phyloP scores from a whole-genome alignment of 2,329 filamentous ascomycete genomes.

The Dactylellina leptospora region DNA sequence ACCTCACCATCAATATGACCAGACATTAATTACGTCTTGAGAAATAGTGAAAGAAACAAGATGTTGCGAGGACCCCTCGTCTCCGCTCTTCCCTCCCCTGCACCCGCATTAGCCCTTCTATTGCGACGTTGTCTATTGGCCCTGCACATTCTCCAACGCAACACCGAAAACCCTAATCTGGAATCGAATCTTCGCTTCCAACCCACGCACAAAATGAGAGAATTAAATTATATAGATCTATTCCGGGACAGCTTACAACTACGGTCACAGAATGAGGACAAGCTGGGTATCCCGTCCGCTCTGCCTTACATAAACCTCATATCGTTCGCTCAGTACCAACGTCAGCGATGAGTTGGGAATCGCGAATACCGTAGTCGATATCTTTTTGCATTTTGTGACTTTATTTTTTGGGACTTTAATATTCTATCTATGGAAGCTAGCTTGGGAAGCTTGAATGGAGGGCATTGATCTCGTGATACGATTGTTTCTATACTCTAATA shows the following conservation, averaged over 20 bases:
- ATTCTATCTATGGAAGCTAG: too few relatives aligned
- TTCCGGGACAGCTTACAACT: not conserved
- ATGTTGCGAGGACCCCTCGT: too few relatives aligned
- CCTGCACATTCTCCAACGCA: not conserved
- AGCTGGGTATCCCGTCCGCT: constrained; percentile 36
- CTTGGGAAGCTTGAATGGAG: too few relatives aligned
- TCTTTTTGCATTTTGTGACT: constrained; percentile 1
- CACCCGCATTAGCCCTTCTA: not conserved
- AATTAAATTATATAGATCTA: constrained; percentile 5
- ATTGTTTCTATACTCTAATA: too few relatives aligned
- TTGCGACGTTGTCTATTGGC: not conserved
- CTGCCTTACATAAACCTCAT: constrained; percentile 41
- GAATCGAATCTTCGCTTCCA: too few relatives aligned
- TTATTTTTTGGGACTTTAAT: too few relatives aligned
- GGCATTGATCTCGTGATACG: too few relatives aligned
- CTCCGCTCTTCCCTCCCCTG: too few relatives aligned
- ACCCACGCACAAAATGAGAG: constrained; percentile 6
- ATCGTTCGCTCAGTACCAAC: constrained; percentile 16
- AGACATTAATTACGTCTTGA: too few relatives aligned
- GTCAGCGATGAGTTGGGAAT: constrained; percentile 31
- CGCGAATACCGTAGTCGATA: constrained; percentile 16
- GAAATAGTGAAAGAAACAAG: too few relatives aligned
- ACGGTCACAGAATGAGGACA: constrained; percentile 33
- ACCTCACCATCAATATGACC: too few relatives aligned
- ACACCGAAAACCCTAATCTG: too few relatives aligned